Evolutionary conservation across 2,329 filamentous ascomycete species (phyloP), one percentile per base, ranked within the genome.

Genomic region (Claviceps paspali): DNA sequence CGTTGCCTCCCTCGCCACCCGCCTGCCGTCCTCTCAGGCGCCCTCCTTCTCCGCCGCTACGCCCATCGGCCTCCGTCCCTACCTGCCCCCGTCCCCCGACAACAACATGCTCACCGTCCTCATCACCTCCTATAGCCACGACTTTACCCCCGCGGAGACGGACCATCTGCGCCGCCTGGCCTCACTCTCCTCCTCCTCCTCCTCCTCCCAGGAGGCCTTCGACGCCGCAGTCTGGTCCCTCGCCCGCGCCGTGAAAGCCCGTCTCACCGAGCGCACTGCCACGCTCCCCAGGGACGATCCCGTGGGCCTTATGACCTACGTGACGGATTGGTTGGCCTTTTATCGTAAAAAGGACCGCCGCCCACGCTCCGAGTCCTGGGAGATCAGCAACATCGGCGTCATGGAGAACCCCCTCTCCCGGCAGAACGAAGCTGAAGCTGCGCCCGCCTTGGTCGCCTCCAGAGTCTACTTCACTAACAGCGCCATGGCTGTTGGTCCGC

Each of bases 331-430:
- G 53, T 49, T 52, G 28, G 45, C 47, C 2, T 64, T 59, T 41
- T 65, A 63, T 44, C 41, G 46, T 4, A 47, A 49, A 1, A 63
- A 62, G 45, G 47, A 70, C 12, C 67, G 67, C 1, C 49, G 55
- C 37, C 45, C 52, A 10, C 59, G 68, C 8, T 49, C 55, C 2
- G 45, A 46, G 3, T 63, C 65, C 1, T 74, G 68, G 62, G 64
- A 67, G 42, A 46, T 74, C 4, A 72, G 65, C 41, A 76, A 74
- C 45, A 41, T 73, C 5, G 70, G 71, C 1, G 54, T 55, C 11
- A 47, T 67, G 7, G 6, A 33, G n/a, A 17, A 2, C 26, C n/a
- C n/a, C 6, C 26, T n/a, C 5, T n/a, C 26, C 12, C 26, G n/a
- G 12, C 26, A 27, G 5, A 2, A 15, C n/a, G 47, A 52, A 5